phyloP scores from a whole-genome alignment of 116 monocot species.

The Phalaenopsis hybrid region DNA sequence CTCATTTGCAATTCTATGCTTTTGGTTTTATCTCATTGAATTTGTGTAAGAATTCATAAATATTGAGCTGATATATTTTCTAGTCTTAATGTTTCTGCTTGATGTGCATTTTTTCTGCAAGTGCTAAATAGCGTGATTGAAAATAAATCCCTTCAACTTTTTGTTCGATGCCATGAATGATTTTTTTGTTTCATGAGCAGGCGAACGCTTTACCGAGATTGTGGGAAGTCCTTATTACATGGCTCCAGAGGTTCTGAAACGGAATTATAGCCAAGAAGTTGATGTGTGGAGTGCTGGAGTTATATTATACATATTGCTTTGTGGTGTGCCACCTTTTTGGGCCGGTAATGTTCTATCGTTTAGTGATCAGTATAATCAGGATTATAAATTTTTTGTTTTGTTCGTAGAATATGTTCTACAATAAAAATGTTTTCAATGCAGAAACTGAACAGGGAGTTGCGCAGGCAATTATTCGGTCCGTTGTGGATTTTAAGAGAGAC shows the following conservation, averaged over 20 bases:
- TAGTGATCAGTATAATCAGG: neutral
- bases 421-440: slow-evolving; percentile 17
- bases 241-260: slow-evolving; percentile 65
- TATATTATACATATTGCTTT: slow-evolving; percentile 61
- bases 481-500: slow-evolving; percentile 66
- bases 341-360: slow-evolving; percentile 33
- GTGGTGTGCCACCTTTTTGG: slow-evolving; percentile 68
- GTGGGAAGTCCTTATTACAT: slow-evolving; percentile 77
- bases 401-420: neutral
- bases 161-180: neutral
- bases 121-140: neutral
- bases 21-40: neutral
- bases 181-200: slow-evolving; percentile 16
- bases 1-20: too few relatives aligned
- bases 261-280: slow-evolving; percentile 57
- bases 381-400: neutral
- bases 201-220: slow-evolving; percentile 51
- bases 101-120: neutral
- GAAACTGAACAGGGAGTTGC: slow-evolving; percentile 86
- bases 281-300: slow-evolving; percentile 80
- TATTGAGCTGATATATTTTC: neutral
- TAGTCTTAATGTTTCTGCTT: neutral
- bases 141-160: neutral
- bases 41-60: neutral
- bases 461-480: slow-evolving; percentile 65